Percentiles rank a stretch among this genome's conserved stretches.
Evolutionary conservation across 192 early-diverging fungal species (phyloP).

Genomic region (Chytriomyces sp.): DNA sequence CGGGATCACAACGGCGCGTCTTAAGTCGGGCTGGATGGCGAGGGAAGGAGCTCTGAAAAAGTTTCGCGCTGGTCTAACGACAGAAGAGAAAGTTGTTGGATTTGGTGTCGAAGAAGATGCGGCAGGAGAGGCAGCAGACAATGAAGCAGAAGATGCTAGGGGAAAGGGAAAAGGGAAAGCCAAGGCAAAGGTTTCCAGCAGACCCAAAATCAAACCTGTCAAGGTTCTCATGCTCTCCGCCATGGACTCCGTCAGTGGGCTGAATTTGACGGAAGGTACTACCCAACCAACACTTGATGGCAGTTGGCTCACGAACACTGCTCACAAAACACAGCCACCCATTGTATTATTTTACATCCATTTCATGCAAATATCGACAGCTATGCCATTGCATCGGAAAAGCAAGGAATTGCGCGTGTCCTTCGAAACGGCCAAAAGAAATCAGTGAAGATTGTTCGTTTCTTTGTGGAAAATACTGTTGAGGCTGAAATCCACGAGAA

Average conservation of each 20-base stretch:
- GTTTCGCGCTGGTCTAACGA: constrained; percentile 11
- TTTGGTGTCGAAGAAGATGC: background rate
- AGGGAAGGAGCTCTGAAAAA: constrained; percentile 16
- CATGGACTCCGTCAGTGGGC: constrained; percentile 31
- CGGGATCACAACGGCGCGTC: constrained; percentile 12
- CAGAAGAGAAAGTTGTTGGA: background rate
- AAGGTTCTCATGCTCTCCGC: constrained; percentile 32
- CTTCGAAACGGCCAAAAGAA: constrained; percentile 21
- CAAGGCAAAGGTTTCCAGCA: background rate
- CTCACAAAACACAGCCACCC: constrained; percentile 10
- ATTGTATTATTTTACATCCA: constrained; percentile 30
- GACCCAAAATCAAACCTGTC: constrained; percentile 1
- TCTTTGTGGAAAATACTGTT: constrained; percentile 17
- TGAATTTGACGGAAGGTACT: constrained; percentile 21
- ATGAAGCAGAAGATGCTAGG: background rate
- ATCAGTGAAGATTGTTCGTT: constrained; percentile 22
- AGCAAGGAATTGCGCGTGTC: constrained; percentile 21
- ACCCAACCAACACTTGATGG: background rate
- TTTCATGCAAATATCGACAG: constrained; percentile 12
- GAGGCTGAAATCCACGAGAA: constrained; percentile 14
- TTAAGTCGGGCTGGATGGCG: background rate
- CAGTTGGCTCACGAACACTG: background rate
- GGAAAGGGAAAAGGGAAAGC: background rate
- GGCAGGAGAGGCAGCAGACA: background rate
- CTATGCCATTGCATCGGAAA: constrained; percentile 18